Percentiles rank a stretch among this genome's conserved stretches.
phyloP scores from a whole-genome alignment of 768 basidiomycete species.

The Clathrus columnatus region DNA sequence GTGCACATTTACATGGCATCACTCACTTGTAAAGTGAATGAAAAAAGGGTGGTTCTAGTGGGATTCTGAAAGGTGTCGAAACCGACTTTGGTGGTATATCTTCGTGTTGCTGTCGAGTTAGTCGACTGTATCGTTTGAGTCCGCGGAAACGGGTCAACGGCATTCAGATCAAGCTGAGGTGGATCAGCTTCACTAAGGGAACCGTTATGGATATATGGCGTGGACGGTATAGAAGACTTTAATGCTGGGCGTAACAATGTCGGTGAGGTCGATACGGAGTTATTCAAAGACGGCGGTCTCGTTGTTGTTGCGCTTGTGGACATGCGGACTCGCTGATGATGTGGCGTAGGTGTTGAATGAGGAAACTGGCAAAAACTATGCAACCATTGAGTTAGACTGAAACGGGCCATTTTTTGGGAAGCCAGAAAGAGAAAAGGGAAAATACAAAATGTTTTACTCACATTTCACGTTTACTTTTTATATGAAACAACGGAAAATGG shows the following conservation, averaged over 20 bases:
- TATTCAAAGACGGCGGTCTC: slow-evolving; percentile 3
- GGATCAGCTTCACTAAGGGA: not conserved
- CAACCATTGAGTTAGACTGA: not conserved
- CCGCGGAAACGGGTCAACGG: slow-evolving; percentile 1
- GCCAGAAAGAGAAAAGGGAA: not conserved
- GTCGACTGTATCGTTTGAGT: not conserved
- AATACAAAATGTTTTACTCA: not conserved
- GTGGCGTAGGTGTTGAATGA: not conserved
- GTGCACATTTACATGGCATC: not conserved
- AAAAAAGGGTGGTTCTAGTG: slow-evolving; percentile 67
- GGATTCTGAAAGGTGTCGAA: slow-evolving; percentile 86
- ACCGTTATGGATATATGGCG: not conserved
- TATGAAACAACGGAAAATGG: not conserved
- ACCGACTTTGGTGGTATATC: slow-evolving; percentile 59
- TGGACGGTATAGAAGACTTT: slow-evolving; percentile 20
- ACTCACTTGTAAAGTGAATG: slow-evolving; percentile 57
- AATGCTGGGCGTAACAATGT: slow-evolving; percentile 44
- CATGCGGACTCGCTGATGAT: not conserved
- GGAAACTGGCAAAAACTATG: not conserved
- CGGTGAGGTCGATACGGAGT: not conserved
- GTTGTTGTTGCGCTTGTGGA: not conserved
- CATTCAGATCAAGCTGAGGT: not conserved
- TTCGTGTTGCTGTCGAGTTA: not conserved
- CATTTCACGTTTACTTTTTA: too few species aligned
- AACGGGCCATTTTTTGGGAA: not conserved